phyloP scores from a whole-genome alignment of 2,329 filamentous ascomycete species.

The Diplodia scrobiculata region DNA sequence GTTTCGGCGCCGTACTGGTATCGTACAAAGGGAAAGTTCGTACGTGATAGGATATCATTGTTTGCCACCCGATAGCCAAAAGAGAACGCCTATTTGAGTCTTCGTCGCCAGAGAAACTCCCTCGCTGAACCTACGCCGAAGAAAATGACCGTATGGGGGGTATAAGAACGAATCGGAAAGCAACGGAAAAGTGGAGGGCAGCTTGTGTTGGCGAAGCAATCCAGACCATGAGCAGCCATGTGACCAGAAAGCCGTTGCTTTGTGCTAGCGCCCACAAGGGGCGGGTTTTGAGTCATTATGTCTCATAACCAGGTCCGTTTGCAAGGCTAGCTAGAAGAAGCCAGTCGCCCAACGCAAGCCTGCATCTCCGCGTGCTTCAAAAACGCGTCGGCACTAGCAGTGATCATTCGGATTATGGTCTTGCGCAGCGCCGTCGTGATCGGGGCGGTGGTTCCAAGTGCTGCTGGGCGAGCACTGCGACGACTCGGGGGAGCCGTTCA shows the following conservation, averaged over 20 bases:
- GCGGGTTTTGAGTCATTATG: neutral
- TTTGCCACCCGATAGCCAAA: neutral
- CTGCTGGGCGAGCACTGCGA: slow-evolving; percentile 43
- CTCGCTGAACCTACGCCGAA: slow-evolving; percentile 4
- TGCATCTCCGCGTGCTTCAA: neutral
- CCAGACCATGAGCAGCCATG: neutral
- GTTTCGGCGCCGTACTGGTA: neutral
- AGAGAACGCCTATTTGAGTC: neutral
- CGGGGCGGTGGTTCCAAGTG: slow-evolving; percentile 3
- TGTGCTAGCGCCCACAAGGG: slow-evolving; percentile 1
- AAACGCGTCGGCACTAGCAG: neutral
- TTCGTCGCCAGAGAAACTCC: slow-evolving; percentile 4
- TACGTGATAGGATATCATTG: neutral
- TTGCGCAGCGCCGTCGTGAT: neutral
- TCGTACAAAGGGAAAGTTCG: neutral
- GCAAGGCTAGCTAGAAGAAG: neutral
- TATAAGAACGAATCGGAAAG: slow-evolving; percentile 17
- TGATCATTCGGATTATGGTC: neutral
- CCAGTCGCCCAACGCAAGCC: neutral
- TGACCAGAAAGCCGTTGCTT: neutral
- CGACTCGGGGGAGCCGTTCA: slow-evolving; percentile 44
- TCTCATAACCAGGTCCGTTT: slow-evolving; percentile 10
- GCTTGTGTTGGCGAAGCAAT: neutral
- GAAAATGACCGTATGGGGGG: slow-evolving; percentile 1
- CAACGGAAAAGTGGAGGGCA: neutral